Evolutionary conservation across 768 basidiomycete species (phyloP), one percentile per base, ranked within the genome.

Genomic region (Kwoniella sp.): DNA sequence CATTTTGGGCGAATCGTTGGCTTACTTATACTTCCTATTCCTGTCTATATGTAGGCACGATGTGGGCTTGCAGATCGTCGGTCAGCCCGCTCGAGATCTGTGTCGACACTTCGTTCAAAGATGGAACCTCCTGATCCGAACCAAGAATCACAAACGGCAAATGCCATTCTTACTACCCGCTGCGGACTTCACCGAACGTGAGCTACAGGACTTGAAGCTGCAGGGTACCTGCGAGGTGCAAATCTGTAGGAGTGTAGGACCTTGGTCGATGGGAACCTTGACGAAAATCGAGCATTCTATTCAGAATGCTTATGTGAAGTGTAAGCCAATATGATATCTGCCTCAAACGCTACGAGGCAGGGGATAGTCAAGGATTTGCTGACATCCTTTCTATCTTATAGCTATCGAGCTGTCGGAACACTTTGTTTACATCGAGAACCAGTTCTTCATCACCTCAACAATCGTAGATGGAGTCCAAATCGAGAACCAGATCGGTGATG

Each of bases 181-280:
- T 29, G 87, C 95, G 0, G 96, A 99, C 73, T 98, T 92, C 80
- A 90, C 84, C 68, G 85, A 88, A 17, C 84, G 85, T 6, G 92
- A 98, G 67, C 83, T 99, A 6, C 82, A 85, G 25, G 83, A 86
- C 24, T 83, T 90, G 81, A 90, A 91, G 33, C 83, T 99, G 44
- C 92, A 91, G 0, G 96, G 96, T 8, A 98, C 95, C 0, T 97
- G 94, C 79, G 96, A 99, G 77, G 84, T 96, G 76, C 96, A 99
- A 76, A 92, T 99, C 66, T 95, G 92, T 78, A 88, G 96, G 25
- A 95, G 92, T 17, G 89, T 90, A 13, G 92, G 93, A 1, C 91
- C 92, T 1, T 99, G 96, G 96, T 97, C 94, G 1, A 84, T 98
- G 80, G 96, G 94, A 2, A 97, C 93, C 2, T 84, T 87, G 21